phyloP scores from a whole-genome alignment of 768 basidiomycete genomes.

The Macrolepiota albuminosa region DNA sequence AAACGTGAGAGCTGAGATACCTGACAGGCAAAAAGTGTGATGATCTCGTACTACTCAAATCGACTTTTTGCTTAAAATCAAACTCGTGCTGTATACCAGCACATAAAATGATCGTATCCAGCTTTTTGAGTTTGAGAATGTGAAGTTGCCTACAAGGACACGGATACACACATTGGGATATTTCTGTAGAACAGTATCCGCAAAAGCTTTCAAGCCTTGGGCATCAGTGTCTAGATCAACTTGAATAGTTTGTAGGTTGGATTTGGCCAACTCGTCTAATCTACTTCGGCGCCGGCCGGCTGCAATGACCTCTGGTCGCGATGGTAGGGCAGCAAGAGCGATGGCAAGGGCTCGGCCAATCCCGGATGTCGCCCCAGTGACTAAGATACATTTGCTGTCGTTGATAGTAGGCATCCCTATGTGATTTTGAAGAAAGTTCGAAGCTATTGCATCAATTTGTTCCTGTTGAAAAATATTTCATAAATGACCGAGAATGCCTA shows the following conservation, averaged over 20 bases:
- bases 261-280: slow-evolving; percentile 41
- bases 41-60: slow-evolving; percentile 33
- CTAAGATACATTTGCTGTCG: slow-evolving; percentile 22
- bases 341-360: slow-evolving; percentile 55
- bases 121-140: slow-evolving; percentile 26
- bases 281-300: slow-evolving; percentile 49
- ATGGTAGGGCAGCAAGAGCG: slow-evolving; percentile 40
- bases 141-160: background rate
- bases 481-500: background rate
- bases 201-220: slow-evolving; percentile 33
- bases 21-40: background rate
- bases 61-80: slow-evolving; percentile 38
- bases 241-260: slow-evolving; percentile 35
- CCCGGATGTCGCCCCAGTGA: slow-evolving; percentile 41
- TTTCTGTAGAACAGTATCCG: slow-evolving; percentile 33
- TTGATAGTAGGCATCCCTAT: slow-evolving; percentile 1
- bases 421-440: background rate
- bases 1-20: slow-evolving; percentile 1
- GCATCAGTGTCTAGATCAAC: slow-evolving; percentile 40
- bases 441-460: background rate
- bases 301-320: slow-evolving; percentile 45
- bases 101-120: slow-evolving; percentile 50
- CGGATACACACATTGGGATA: slow-evolving; percentile 41
- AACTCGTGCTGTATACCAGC: slow-evolving; percentile 51
- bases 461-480: background rate